Base-by-base conservation (phyloP, 495 filamentous ascomycete genomes). In the Talaromyces borbonicus region DNA sequence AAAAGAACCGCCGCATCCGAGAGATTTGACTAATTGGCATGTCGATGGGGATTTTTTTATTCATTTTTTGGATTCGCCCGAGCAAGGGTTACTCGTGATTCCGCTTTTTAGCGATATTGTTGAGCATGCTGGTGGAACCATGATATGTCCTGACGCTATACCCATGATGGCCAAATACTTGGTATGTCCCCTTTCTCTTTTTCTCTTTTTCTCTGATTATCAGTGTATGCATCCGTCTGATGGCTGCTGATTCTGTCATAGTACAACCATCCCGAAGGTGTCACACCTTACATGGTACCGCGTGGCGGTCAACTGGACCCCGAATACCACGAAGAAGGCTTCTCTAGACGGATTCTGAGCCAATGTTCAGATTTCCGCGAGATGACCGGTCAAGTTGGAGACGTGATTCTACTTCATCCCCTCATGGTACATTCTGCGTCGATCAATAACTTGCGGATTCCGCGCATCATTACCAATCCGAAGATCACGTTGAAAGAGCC, bases 11-110 rank as follows among this genome's bases (percentile, higher is more conserved):
- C 69, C 23, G 54, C 57, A 46, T 65, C 77, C 37, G 50, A 65
- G 50, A 25, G 71, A 77, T 5, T 62, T 85, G n/a, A 49, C 60
- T 16, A 67, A 66, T 6, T 88, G 83, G 83, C 84, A 88, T 58
- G 80, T 84, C 18, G 83, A 87, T 60, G 83, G 83, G 1, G 83
- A 86, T 52, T 85, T 85, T 59, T 85, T 87, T 61, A 69, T 81
- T 11, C 82, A 86, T 64, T 87, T 79, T 52, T 68, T 88, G 12
- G 83, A 87, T 59, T 81, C 76, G 36, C 77, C 77, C 0, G 83
- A 87, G 62, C 83, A 88, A 58, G 83, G 68, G 0, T 58, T 87
- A 36, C 65, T 87, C 0, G 79, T 87, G 14, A 84, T 80, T 37
- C 82, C 83, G 3, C 51, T 85, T 15, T 87, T 83, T 61, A 79